A percentile compares a stretch with the other conserved stretches of the same genome.
phyloP scores from a whole-genome alignment of 2,329 filamentous ascomycete genomes.

The Fusarium sp. region DNA sequence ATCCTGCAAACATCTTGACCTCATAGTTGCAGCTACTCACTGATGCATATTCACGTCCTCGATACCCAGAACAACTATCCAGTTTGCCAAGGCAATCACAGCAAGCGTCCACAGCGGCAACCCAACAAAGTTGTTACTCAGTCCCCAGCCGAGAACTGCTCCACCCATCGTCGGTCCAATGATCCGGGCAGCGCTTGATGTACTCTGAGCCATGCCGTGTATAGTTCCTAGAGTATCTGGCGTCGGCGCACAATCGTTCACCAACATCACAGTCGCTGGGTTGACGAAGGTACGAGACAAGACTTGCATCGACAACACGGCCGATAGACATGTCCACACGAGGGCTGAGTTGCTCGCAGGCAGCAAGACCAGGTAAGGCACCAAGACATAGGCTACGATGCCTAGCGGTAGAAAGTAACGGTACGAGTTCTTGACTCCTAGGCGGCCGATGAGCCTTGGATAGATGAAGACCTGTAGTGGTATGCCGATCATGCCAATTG shows the following conservation, averaged over 20 bases:
- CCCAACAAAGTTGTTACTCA: constrained; percentile 3
- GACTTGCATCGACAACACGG: constrained; percentile 35
- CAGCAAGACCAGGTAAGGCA: background rate
- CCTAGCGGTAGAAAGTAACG: background rate
- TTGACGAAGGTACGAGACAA: constrained; percentile 40
- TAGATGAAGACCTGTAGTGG: background rate
- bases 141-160: constrained; percentile 40
- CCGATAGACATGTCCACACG: constrained; percentile 1
- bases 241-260: constrained; percentile 42
- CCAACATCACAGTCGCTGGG: constrained; percentile 43
- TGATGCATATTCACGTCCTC: background rate
- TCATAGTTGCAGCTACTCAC: background rate
- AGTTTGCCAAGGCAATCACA: background rate
- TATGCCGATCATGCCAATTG: background rate
- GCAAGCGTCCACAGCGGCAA: background rate
- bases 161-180: constrained; percentile 41
- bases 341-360: background rate
- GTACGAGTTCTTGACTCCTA: background rate
- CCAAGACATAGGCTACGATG: background rate
- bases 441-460: background rate
- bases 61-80: background rate
- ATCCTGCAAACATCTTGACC: background rate
- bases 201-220: constrained; percentile 43
- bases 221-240: constrained; percentile 39
- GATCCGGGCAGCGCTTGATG: constrained; percentile 40